Base-by-base conservation (phyloP, 768 basidiomycete genomes). In the Boletus rufocinnamomeus region DNA sequence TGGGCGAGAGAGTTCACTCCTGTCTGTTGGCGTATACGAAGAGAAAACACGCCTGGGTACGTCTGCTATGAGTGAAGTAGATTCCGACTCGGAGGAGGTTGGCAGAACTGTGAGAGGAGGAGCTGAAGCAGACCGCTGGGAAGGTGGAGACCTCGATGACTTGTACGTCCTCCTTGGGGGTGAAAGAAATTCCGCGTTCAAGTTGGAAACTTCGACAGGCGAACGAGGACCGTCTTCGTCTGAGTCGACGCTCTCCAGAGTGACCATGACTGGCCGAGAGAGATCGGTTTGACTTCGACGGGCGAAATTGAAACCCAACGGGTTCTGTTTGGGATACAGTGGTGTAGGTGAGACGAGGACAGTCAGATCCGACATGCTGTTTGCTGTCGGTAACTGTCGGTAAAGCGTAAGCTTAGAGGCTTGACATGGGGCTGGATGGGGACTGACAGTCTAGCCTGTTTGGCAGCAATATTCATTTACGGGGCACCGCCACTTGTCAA, bases 1-100 rank as follows among this genome's bases (percentile, higher is more conserved):
- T 50, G 87, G 87, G 6, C 77, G 82, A 35, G 82, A 69, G 30
- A 84, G 77, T 59, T 84, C 82, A 13, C 80, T 51, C 11, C 61
- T 64, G 17, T 63, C 51, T 2, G 60, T 13, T 3, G 57, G 52
- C 2, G 56, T 37, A n/a, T 61, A 63, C 0, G 69, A 52, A 34
- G 63, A 66, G 38, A 60, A 62, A 6, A 53, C 23, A 32, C 61
- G 68, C 21, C 62, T 58, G 35, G 68, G 56, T 21, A 54, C 4
- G 54, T 44, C 50, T 48, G 21, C 57, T 53, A 55, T 34, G 44
- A 55, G 61, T 17, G 41, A 57, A 32, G 5, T 21, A 54, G 40
- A 21, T 13, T 52, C 63, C 6, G 5, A n/a, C n/a, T n/a, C n/a
- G n/a, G n/a, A 37, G 25, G 27, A 4, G 3, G 34, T 11, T 38